Base-by-base conservation (phyloP, 441 rosid species). In the Euphorbia celastroides region DNA sequence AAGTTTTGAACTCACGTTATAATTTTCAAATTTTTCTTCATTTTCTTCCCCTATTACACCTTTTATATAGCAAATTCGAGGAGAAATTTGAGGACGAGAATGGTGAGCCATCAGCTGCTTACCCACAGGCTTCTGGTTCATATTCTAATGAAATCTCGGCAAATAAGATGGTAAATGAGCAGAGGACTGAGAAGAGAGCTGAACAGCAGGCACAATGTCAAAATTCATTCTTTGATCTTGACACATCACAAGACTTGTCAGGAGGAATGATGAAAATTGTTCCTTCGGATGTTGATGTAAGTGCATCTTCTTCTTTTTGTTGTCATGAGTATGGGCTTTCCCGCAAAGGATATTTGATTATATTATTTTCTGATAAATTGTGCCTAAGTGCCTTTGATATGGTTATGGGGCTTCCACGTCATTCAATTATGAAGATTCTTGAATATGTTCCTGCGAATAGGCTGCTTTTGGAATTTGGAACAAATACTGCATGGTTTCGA, bases 251-350 rank as follows among this genome's bases (percentile, higher is more conserved):
- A 70, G 96, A 93, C 70, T 75, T 76, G 61, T 84, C 70, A 10
- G 95, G 93, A 64, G 93, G 97, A 68, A 91, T 93, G 86, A 86
- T 75, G 82, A 93, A 83, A 77, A 91, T 93, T 56, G 78, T 86
- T 72, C 97, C 95, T 50, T 82, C 93, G 2, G 92, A 88, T 62
- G 70, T 77, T 50, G 85, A 91, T 72, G 99, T 89, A 80, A 86
- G 96, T 80, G 61, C 55, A 38, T 23, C 41, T 36, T 5, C n/a
- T 60, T 28, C 52, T 20, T 23, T 59, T 13, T 13, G 11, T 60
- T 60, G 0, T 57, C 48, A 34, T 20, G 57, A 42, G 17, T 31
- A 9, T 10, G 42, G n/a, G n/a, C 14, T 34, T 48, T 30, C 4
- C 48, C 3, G 13, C 16, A 23, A 44, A 64, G 58, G 64, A 64